Evolutionary conservation across 2,329 filamentous ascomycete species (phyloP).

Genomic region (Pseudogymnoascus sp.): DNA sequence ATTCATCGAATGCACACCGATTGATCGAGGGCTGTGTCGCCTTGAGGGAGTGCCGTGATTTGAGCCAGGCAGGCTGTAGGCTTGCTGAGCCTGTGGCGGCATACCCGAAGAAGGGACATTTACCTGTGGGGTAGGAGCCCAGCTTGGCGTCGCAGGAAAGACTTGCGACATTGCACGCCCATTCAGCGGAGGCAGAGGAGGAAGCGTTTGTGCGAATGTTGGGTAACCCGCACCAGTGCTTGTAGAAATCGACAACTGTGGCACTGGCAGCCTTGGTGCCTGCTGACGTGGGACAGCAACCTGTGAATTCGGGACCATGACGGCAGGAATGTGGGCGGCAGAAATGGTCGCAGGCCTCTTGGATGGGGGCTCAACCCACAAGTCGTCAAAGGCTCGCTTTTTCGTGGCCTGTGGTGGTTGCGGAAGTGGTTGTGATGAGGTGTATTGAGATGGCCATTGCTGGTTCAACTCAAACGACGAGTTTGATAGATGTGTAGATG

Average conservation of each 20-base stretch:
- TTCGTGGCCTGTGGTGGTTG: constrained; percentile 34
- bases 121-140: constrained; percentile 38
- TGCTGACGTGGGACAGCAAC: constrained; percentile 25
- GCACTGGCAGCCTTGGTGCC: constrained; percentile 57
- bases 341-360: constrained; percentile 38
- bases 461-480: constrained; percentile 26
- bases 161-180: constrained; percentile 69
- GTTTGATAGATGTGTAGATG: constrained; percentile 35
- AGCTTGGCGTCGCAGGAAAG: constrained; percentile 53
- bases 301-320: constrained; percentile 16
- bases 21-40: constrained; percentile 29
- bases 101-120: constrained; percentile 24
- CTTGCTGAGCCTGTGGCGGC: constrained; percentile 23
- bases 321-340: constrained; percentile 11
- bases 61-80: constrained; percentile 1
- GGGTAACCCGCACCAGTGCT: constrained; percentile 25
- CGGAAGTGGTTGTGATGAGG: constrained; percentile 29
- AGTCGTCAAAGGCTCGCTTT: constrained; percentile 55
- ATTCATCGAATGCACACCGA: constrained; percentile 30
- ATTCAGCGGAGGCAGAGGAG: constrained; percentile 27
- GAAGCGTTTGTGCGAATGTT: constrained; percentile 23
- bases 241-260: constrained; percentile 53
- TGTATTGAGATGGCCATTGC: constrained; percentile 33
- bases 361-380: constrained; percentile 47
- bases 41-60: constrained; percentile 31